These are phyloP conservation scores for Golubevia pallescens DNA, from an alignment of 1,284 basidiomycete genomes.

Conservation along the genomic window DNA sequence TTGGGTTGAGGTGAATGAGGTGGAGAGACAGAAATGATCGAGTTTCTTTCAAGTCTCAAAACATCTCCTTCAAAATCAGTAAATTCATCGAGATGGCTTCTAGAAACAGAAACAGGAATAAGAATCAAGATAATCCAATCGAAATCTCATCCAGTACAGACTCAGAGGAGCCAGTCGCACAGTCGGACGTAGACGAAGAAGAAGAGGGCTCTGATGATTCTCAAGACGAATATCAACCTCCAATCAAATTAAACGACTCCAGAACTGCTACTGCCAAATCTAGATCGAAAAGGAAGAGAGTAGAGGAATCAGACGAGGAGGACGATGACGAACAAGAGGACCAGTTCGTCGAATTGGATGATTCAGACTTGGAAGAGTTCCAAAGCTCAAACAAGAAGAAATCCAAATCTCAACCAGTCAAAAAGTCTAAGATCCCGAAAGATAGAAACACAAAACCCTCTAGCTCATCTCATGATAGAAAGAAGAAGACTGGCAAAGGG, in stretches of 20 bases:
- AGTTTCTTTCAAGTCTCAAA: too few species aligned
- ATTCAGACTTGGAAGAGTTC: not conserved
- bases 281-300: not conserved
- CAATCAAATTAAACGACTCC: not conserved
- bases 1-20: too few species aligned
- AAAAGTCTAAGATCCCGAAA: not conserved
- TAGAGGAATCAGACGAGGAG: slow-evolving; percentile 16
- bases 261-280: not conserved
- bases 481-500: not conserved
- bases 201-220: not conserved
- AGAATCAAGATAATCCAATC: not conserved
- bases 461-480: not conserved
- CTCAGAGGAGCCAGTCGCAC: not conserved
- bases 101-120: not conserved
- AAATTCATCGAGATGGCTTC: not conserved
- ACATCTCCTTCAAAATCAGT: not conserved
- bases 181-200: not conserved
- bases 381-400: slow-evolving; percentile 1
- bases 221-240: not conserved
- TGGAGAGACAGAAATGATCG: too few species aligned
- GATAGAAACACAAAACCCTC: not conserved
- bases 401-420: not conserved
- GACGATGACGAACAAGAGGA: not conserved
- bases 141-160: not conserved
- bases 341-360: slow-evolving; percentile 3